phyloP scores from a whole-genome alignment of 495 filamentous ascomycete species.

The Hyaloscypha bicolor region DNA sequence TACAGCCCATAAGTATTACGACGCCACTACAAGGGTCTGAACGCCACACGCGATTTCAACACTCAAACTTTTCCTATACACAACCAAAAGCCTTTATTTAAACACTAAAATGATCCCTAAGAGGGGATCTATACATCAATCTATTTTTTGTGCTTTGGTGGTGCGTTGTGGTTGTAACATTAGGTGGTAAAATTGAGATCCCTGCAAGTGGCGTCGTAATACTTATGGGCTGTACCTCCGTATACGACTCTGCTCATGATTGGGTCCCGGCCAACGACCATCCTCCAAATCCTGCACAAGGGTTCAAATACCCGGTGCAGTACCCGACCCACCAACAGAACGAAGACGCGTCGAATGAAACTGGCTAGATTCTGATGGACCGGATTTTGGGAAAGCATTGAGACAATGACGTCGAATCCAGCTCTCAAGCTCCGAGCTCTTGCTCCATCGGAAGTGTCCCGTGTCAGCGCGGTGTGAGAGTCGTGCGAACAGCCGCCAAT shows the following conservation, averaged over 20 bases:
- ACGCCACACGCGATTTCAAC: no score
- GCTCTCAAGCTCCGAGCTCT: neutral
- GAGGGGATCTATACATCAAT: no score
- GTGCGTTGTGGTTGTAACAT: no score
- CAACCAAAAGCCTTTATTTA: no score
- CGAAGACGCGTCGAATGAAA: neutral
- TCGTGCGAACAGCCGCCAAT: neutral
- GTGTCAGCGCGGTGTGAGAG: neutral
- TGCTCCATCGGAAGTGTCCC: neutral
- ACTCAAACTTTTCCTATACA: no score
- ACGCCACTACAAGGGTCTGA: no score
- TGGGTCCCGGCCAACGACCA: neutral
- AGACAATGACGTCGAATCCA: neutral
- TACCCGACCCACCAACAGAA: neutral
- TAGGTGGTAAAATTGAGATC: no score
- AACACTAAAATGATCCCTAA: no score
- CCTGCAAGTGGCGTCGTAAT: no score
- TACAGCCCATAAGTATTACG: no score
- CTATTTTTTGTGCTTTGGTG: no score
- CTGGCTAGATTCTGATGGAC: neutral
- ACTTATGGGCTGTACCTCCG: no score
- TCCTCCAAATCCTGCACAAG: neutral
- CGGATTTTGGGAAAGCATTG: neutral
- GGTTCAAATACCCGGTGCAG: neutral
- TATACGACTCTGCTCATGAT: neutral